Base-by-base conservation (phyloP, 805 yeast genomes). In the Yamadazyma kitorensis region DNA sequence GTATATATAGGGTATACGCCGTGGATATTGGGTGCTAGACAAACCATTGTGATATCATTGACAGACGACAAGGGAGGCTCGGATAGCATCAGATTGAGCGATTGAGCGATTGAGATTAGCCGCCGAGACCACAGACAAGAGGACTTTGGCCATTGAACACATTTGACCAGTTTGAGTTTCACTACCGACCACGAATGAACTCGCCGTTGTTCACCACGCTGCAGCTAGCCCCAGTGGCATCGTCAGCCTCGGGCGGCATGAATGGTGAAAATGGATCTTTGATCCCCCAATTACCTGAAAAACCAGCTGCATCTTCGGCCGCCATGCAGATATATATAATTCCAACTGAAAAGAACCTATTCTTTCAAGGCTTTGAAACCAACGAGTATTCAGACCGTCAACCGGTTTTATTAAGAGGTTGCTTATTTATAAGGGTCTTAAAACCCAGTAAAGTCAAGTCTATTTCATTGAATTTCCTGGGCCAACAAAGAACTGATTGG, bases 401-500 rank as follows among this genome's bases (percentile, higher is more conserved):
- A 4, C 95, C 96, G 1, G 74, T 91, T 2, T 58, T 89, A 31
- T 68, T 89, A 22, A 70, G 98, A 34, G 98, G 98, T 2, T 76
- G 88, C 18, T 61, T 89, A 13, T 74, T 81, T 30, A 41, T 89
- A 3, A 68, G 89, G 31, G 73, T 89, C 5, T 48, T 78, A 29
- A 87, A 86, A 49, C 81, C 91, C 0, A 69, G 81, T 18, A 85
- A 80, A 53, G 64, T 89, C 40, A 86, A 83, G 55, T 54, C 74
- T 13, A 75, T 89, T 9, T 54, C 63, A 4, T 64, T 89, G 30
- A 64, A 69, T 2, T 78, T 89, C 47, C 70, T 70, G 33, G 97
- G 96, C 1, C 52, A 57, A 2, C 74, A 84, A 23, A 71, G 84
- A 44, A 89, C 96, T 0, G 96, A 89, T 41, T 89, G 97, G 96